Evolutionary conservation across 83 land plant species (phyloP), one percentile per base, ranked within the genome.

Genomic region (Picea abies): DNA sequence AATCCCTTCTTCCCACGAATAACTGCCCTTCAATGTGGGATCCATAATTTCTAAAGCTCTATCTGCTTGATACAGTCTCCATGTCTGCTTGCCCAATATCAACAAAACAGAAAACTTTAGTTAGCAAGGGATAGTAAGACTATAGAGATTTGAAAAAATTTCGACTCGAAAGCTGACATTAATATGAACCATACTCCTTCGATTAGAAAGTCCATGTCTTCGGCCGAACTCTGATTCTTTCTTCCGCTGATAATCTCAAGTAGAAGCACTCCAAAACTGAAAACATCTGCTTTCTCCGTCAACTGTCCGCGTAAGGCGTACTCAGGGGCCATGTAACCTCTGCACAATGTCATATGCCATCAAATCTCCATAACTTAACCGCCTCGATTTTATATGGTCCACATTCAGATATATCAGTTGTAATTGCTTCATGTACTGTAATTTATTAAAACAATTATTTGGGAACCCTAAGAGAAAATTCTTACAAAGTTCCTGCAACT

Each of bases 401-500:
- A 49, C 10, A 49, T 49, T 49, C 56, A 49, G 56, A 49, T 49
- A 49, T 49, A 10, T 49, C 3, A 49, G 56, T 49, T 49, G 12
- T 49, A 9, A 9, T 47, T 47, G 9, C 0, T 47, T 47, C 52
- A 47, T 47, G 52, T 47, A 47, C 15, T 7, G 8, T 49, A 10
- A 49, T 10, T 49, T 10, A 49, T 49, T 9, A 0, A 49, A 49
- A 49, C 56, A 49, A 49, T 49, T 49, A 10, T 11, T 49, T 49
- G 12, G 56, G 56, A 9, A 10, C 12, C 56, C 56, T 10, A 11
- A 10, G 56, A 49, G 3, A 52, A 66, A 49, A 29, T 41, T 63
- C 86, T 85, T 63, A 85, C 86, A 85, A 73, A 23, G 87, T 85
- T 67, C 90, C 90, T 26, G 86, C 86, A 26, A 82, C 79, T n/a